These are phyloP conservation scores for Cyberlindnera xylosilytica DNA, from an alignment of 805 yeast genomes.

Conservation along the genomic window DNA sequence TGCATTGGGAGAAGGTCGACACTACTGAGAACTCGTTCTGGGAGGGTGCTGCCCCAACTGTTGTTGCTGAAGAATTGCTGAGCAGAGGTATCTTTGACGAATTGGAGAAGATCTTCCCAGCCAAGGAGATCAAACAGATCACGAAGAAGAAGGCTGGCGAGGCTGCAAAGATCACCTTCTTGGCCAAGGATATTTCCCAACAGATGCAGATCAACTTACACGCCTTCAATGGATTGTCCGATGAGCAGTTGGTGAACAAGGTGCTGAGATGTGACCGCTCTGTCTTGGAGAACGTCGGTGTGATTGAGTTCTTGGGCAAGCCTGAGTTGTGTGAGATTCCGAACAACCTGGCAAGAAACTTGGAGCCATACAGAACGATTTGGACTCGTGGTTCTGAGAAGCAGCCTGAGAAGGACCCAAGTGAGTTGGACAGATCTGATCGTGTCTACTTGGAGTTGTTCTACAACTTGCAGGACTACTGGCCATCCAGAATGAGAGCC, in stretches of 20 bases:
- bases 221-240: slow-evolving; percentile 50
- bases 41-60: slow-evolving; percentile 43
- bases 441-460: slow-evolving; percentile 65
- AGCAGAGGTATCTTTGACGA: slow-evolving; percentile 63
- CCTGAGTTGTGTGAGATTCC: slow-evolving; percentile 63
- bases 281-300: slow-evolving; percentile 49
- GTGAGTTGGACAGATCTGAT: slow-evolving; percentile 64
- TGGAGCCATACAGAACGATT: slow-evolving; percentile 63
- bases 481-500: slow-evolving; percentile 71
- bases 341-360: slow-evolving; percentile 48
- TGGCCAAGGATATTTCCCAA: slow-evolving; percentile 71
- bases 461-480: slow-evolving; percentile 63
- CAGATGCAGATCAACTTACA: slow-evolving; percentile 80
- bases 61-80: slow-evolving; percentile 47
- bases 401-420: slow-evolving; percentile 51
- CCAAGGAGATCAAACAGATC: slow-evolving; percentile 39
- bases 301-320: slow-evolving; percentile 66
- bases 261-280: slow-evolving; percentile 60
- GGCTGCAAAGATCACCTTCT: slow-evolving; percentile 47
- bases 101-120: slow-evolving; percentile 52
- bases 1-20: slow-evolving; percentile 80
- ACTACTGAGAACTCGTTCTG: slow-evolving; percentile 59
- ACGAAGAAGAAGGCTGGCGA: slow-evolving; percentile 39
- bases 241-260: slow-evolving; percentile 49
- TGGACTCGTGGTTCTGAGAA: slow-evolving; percentile 33